Evolutionary conservation across 2,329 filamentous ascomycete genomes (phyloP).

Genomic region (Alternaria sp.): DNA sequence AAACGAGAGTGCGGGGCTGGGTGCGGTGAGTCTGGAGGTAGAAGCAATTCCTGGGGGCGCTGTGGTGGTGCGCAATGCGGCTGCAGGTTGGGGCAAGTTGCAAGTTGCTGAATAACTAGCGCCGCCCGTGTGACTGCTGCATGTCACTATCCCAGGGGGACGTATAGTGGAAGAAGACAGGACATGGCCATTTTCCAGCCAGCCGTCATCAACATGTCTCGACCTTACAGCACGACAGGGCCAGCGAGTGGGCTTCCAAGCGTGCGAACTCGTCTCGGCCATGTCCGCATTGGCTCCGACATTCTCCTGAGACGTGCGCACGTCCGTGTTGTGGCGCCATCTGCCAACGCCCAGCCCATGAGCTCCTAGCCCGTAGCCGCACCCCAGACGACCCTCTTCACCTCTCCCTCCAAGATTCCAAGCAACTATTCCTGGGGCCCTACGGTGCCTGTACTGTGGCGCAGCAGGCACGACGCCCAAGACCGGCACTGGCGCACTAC

Average conservation of each 20-base stretch:
- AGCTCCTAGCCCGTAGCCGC: conserved; percentile 3
- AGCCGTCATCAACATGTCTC: conserved; percentile 1
- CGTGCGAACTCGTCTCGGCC: conserved; percentile 8
- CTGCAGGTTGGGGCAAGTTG: conserved; percentile 23
- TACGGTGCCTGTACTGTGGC: conserved; percentile 3
- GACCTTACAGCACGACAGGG: conserved; percentile 8
- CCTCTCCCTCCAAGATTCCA: not conserved
- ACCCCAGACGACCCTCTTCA: not conserved
- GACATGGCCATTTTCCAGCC: conserved; percentile 2
- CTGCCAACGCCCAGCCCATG: conserved; percentile 3
- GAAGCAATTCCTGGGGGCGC: conserved; percentile 14
- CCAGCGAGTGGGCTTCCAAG: conserved; percentile 22
- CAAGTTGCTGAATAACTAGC: conserved; percentile 32
- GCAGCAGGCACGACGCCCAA: conserved; percentile 6
- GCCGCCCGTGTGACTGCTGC: conserved; percentile 13
- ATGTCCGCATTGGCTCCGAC: conserved; percentile 30
- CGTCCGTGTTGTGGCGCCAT: conserved; percentile 26
- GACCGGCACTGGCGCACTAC: conserved; percentile 5
- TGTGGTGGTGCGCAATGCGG: conserved; percentile 24
- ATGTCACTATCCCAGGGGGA: conserved; percentile 1
- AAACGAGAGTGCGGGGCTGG: conserved; percentile 28
- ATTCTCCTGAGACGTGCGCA: conserved; percentile 42
- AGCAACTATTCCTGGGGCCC: not conserved
- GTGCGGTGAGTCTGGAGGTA: conserved; percentile 5
- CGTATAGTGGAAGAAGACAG: not conserved